phyloP scores from a whole-genome alignment of 768 basidiomycete genomes.

The Obba rivulosa region DNA sequence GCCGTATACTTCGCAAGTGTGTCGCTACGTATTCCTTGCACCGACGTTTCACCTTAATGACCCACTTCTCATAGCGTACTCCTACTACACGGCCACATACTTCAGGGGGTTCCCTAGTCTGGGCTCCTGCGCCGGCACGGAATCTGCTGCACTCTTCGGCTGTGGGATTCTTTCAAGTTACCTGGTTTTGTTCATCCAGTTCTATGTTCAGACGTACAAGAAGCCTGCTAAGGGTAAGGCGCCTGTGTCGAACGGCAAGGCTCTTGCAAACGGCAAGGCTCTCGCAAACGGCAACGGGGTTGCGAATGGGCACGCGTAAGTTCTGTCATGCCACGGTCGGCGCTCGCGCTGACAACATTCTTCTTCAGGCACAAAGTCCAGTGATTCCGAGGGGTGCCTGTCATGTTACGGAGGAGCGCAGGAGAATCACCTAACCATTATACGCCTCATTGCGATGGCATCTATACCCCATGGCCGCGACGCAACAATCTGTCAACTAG shows the following conservation, averaged over 20 bases:
- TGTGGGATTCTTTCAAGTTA: conserved; percentile 86
- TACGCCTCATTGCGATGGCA: conserved; percentile 4
- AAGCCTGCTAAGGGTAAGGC: conserved; percentile 41
- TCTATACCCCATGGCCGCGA: conserved; percentile 17
- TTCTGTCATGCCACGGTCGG: neutral
- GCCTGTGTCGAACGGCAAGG: conserved; percentile 36
- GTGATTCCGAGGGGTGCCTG: conserved; percentile 13
- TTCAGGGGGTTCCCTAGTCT: conserved; percentile 55
- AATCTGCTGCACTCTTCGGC: conserved; percentile 83
- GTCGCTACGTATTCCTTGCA: conserved; percentile 31
- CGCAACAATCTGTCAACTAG: neutral
- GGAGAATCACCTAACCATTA: conserved; percentile 1
- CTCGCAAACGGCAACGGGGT: conserved; percentile 47
- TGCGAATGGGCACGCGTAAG: conserved; percentile 32
- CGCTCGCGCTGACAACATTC: neutral
- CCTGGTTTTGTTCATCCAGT: conserved; percentile 93
- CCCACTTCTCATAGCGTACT: conserved; percentile 48
- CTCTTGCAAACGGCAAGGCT: conserved; percentile 30
- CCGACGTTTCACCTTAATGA: neutral
- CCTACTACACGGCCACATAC: conserved; percentile 68
- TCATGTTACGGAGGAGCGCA: neutral
- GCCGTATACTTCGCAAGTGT: conserved; percentile 92
- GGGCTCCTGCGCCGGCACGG: conserved; percentile 85
- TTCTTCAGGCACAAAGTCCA: conserved; percentile 31
- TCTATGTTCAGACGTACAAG: conserved; percentile 84